Conservation (phyloP, 2,329 filamentous ascomycete species). For the Rhynchosporium agropyri region DNA sequence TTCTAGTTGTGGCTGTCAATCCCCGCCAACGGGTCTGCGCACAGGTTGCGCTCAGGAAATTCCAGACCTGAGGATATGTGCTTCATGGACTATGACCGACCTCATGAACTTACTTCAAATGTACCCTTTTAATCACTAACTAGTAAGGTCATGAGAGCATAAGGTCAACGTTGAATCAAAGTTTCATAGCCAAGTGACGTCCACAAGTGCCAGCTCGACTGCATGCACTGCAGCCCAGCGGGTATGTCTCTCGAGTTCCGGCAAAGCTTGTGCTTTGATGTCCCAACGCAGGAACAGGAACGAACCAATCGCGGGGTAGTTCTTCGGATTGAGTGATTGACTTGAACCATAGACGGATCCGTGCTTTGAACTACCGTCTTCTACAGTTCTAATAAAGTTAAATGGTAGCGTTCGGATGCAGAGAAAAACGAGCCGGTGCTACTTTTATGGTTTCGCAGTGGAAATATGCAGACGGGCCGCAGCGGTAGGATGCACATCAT, state of each 20-base stretch:
- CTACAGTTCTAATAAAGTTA: no score
- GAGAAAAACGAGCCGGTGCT: no score
- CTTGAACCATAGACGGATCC: background rate
- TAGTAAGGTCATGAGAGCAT: background rate
- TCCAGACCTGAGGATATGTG: constrained; percentile 7
- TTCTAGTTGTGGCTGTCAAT: background rate
- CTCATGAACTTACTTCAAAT: no score
- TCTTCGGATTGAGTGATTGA: no score
- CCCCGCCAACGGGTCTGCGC: background rate
- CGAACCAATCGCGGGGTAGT: no score
- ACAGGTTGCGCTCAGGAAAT: background rate
- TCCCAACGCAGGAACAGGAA: no score
- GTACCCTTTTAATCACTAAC: background rate
- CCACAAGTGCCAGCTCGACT: no score
- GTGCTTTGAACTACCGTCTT: background rate
- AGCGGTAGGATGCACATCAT: no score
- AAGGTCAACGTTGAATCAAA: background rate
- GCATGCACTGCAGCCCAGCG: background rate
- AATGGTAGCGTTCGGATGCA: no score
- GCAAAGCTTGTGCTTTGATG: background rate
- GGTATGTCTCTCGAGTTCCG: background rate
- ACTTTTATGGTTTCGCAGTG: no score
- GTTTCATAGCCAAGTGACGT: background rate
- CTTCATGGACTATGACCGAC: background rate
- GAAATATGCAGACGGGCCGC: no score